These are phyloP conservation scores for Vanderwaltozyma polyspora DNA, from an alignment of 805 yeast species.

Conservation along the genomic window DNA sequence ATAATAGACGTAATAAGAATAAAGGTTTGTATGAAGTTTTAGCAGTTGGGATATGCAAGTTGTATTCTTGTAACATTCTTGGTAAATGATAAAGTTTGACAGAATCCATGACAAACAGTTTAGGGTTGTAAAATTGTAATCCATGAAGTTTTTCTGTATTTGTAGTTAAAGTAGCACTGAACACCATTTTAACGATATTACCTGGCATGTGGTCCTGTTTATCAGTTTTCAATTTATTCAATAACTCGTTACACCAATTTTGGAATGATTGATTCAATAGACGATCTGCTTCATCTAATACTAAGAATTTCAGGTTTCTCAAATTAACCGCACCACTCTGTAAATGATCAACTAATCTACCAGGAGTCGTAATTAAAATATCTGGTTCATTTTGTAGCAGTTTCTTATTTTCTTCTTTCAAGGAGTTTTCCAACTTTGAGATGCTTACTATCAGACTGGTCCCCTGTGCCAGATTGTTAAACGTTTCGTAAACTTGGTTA, in stretches of 20 bases:
- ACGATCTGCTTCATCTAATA: conserved; percentile 76
- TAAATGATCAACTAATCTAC: conserved; percentile 72
- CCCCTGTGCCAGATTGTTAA: conserved; percentile 52
- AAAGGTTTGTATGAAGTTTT: conserved; percentile 58
- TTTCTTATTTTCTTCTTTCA: conserved; percentile 51
- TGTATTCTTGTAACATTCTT: conserved; percentile 35
- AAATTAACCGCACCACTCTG: conserved; percentile 33
- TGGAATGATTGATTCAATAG: conserved; percentile 82
- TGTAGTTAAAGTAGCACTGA: conserved; percentile 89
- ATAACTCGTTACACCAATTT: conserved; percentile 66
- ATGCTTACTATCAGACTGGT: conserved; percentile 44
- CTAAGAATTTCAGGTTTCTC: conserved; percentile 45
- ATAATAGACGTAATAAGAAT: conserved; percentile 46
- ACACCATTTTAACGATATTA: conserved; percentile 54
- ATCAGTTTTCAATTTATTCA: conserved; percentile 30
- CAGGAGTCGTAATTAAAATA: conserved; percentile 62
- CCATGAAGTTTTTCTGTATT: conserved; percentile 79
- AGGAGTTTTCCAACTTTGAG: conserved; percentile 46
- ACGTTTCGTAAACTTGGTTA: conserved; percentile 63
- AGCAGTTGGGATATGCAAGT: conserved; percentile 28
- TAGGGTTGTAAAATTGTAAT: conserved; percentile 59
- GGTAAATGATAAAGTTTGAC: conserved; percentile 55
- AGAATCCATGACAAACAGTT: conserved; percentile 58
- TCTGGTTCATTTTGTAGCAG: conserved; percentile 45
- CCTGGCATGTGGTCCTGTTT: conserved; percentile 24